Evolutionary conservation across 2,329 filamentous ascomycete species (phyloP).

Genomic region (Xylariaceae sp.): DNA sequence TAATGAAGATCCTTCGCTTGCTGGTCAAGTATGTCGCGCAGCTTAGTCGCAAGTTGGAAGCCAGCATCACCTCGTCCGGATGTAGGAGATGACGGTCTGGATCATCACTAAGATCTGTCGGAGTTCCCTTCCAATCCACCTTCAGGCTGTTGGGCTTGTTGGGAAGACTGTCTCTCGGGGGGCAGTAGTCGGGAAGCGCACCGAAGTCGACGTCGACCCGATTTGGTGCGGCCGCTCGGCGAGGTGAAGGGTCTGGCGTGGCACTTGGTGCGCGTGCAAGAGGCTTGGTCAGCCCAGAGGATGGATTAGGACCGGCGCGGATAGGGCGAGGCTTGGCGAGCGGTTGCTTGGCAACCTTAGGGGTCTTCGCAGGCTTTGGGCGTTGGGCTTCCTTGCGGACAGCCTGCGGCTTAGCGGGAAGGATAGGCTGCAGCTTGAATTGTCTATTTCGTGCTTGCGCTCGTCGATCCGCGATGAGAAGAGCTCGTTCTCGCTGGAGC

Average conservation of each 20-base stretch:
- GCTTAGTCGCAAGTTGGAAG: constrained; percentile 79
- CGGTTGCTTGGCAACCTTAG: constrained; percentile 34
- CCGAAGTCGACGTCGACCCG: constrained; percentile 84
- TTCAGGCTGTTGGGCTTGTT: constrained; percentile 74
- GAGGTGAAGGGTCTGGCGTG: constrained; percentile 56
- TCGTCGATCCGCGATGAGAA: constrained; percentile 55
- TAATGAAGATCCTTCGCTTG: constrained; percentile 89
- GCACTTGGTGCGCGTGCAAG: constrained; percentile 45
- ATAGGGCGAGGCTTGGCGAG: constrained; percentile 38
- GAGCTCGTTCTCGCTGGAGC: constrained; percentile 57
- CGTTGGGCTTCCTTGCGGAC: constrained; percentile 42
- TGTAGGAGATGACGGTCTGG: constrained; percentile 74
- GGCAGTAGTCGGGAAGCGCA: constrained; percentile 73
- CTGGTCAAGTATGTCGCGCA: constrained; percentile 89
- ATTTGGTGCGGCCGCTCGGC: constrained; percentile 65
- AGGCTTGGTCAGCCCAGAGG: constrained; percentile 36
- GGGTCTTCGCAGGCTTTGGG: constrained; percentile 42
- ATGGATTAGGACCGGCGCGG: constrained; percentile 34
- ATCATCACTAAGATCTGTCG: constrained; percentile 77
- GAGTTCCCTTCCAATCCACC: constrained; percentile 84
- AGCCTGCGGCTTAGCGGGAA: constrained; percentile 49
- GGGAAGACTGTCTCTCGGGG: constrained; percentile 69
- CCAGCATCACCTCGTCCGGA: constrained; percentile 76
- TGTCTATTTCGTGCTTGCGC: constrained; percentile 48
- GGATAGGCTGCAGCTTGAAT: constrained; percentile 46